Evolutionary conservation across 2,329 filamentous ascomycete species (phyloP).

Genomic region (Bipolaris zeicola): DNA sequence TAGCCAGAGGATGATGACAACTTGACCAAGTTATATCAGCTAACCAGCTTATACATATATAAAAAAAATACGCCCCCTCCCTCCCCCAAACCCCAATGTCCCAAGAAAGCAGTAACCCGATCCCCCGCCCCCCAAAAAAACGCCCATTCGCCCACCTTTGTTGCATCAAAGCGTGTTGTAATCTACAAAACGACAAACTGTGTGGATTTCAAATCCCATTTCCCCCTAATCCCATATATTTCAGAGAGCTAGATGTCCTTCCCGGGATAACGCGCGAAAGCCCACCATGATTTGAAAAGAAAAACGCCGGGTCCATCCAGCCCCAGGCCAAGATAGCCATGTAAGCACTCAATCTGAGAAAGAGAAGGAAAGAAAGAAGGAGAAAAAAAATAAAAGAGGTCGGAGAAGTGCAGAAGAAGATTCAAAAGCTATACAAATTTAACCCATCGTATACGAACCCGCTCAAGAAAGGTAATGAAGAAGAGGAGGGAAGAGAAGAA

Average conservation of each 20-base stretch:
- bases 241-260: slow-evolving; percentile 15
- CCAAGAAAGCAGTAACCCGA: no score
- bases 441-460: not conserved
- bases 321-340: slow-evolving; percentile 4
- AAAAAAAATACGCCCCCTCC: not conserved
- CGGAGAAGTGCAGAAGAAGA: not conserved
- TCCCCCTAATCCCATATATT: not conserved
- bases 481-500: not conserved
- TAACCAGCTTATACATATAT: not conserved
- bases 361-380: not conserved
- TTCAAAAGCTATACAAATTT: not conserved
- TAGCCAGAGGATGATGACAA: not conserved
- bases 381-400: not conserved
- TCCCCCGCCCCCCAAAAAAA: no score
- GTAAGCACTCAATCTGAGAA: slow-evolving; percentile 12
- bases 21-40: not conserved
- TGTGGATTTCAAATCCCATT: not conserved
- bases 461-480: slow-evolving; percentile 1
- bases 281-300: not conserved
- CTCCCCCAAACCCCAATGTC: no score
- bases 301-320: slow-evolving; percentile 14
- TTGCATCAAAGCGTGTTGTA: not conserved
- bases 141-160: not conserved
- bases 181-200: not conserved
- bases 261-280: not conserved